Evolutionary conservation across 2,329 filamentous ascomycete species (phyloP).

Genomic region (Pyrenochaeta sp.): DNA sequence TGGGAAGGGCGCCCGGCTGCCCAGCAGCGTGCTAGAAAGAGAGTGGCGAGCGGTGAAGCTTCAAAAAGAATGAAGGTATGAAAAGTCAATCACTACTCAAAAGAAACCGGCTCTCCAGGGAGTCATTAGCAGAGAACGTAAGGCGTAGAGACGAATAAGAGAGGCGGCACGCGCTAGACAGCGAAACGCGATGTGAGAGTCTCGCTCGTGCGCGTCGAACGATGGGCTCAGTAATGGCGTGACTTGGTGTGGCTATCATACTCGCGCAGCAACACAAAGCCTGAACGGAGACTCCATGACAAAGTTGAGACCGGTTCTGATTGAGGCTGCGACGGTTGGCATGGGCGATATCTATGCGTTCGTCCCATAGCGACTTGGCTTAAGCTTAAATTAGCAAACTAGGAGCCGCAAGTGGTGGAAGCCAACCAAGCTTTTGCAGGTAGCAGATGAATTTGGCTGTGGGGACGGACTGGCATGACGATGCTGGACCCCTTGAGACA

Average conservation of each 20-base stretch:
- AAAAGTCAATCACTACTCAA: conserved; percentile 31
- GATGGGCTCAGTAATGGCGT: conserved; percentile 38
- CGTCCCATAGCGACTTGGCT: conserved; percentile 23
- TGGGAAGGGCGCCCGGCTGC: conserved; percentile 39
- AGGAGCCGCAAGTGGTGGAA: conserved; percentile 24
- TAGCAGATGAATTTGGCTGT: conserved; percentile 14
- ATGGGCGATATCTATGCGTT: conserved; percentile 38
- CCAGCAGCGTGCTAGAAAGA: conserved; percentile 48
- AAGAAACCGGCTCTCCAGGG: conserved; percentile 41
- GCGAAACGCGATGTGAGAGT: conserved; percentile 25
- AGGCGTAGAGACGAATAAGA: conserved; percentile 33
- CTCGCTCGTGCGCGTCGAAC: conserved; percentile 27
- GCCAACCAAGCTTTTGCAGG: conserved; percentile 37
- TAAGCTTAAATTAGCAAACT: conserved; percentile 30
- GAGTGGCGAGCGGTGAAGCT: conserved; percentile 35
- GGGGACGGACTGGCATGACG: conserved; percentile 35
- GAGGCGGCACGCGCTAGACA: conserved; percentile 25
- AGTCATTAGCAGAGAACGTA: conserved; percentile 36
- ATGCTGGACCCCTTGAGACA: conserved; percentile 46
- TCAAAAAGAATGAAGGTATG: conserved; percentile 33
- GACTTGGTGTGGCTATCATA: conserved; percentile 33
- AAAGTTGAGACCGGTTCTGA: conserved; percentile 44
- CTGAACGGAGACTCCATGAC: conserved; percentile 31
- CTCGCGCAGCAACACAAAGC: conserved; percentile 41
- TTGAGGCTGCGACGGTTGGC: conserved; percentile 45